Evolutionary conservation across 306 rosid species (phyloP), one percentile per base, ranked within the genome.

Genomic region (Castanea crenata): DNA sequence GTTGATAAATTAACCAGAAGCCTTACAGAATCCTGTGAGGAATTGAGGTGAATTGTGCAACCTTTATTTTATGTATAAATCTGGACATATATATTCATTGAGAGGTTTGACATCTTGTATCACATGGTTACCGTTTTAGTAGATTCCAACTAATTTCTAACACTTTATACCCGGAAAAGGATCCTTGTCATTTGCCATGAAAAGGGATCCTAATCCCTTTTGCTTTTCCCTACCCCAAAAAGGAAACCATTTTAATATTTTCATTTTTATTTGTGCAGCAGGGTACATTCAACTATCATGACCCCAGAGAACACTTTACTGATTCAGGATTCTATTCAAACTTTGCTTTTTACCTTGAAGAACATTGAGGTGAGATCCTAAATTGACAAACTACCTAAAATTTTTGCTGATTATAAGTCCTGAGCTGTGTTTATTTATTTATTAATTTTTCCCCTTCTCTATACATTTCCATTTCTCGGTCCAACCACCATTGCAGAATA

Each of bases 1-100:
- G 90, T 91, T 81, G 97, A 94, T 68, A 82, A 49, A 78, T 89
- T 94, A 74, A 94, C 97, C 71, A 85, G 73, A 79, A 94, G 94
- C 87, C 90, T 92, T 74, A 78, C 93, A 0, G 86, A 87, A 80
- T 97, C 94, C 29, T 87, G 94, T 20, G 93, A 92, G 14, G 97
- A 94, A 78, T 79, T 94, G 74, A 94, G 97, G 98, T 94, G 69
- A 86, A 80, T 81, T 82, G 4, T 76, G 52, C 55, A 80, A 79
- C 25, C 57, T 67, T 44, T 44, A 44, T 44, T 44, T 44, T 44
- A 44, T 44, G 49, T 44, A 6, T 44, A 10, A 44, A 44, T 44
- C 7, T 8, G 49, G 49, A 44, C 49, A 44, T 44, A 44, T 7
- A 6, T 41, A 55, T 16, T 18, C 20, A 55, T 58, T 1, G 14